phyloP scores from a whole-genome alignment of 169 alveolate genomes.

The Neospora caninum region DNA sequence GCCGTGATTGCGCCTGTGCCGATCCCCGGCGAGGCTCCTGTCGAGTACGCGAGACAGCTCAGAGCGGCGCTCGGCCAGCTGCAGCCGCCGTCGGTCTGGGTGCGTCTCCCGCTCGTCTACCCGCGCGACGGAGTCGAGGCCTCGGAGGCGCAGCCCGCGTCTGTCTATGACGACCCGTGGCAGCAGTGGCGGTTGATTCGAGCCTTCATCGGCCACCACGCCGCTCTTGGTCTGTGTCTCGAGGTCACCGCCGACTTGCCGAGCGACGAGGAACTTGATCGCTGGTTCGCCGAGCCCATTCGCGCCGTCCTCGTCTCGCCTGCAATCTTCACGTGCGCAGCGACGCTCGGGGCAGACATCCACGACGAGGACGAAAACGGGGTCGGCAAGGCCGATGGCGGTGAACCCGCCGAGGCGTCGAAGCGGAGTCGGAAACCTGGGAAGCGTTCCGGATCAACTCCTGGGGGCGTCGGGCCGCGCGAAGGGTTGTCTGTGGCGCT shows the following conservation, averaged over 20 bases:
- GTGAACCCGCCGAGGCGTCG: neutral
- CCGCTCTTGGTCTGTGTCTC: conserved; percentile 39
- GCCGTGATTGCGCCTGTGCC: conserved; percentile 29
- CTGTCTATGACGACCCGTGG: conserved; percentile 30
- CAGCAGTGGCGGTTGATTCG: conserved; percentile 5
- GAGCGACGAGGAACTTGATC: conserved; percentile 45
- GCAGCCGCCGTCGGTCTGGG: conserved; percentile 61
- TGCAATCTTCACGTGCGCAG: conserved; percentile 35
- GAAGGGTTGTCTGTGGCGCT: neutral
- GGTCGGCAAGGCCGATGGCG: neutral
- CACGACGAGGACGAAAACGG: neutral
- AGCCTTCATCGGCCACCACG: conserved; percentile 27
- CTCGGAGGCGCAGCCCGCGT: neutral
- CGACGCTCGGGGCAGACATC: neutral
- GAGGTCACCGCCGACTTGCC: conserved; percentile 59
- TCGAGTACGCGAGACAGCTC: conserved; percentile 16
- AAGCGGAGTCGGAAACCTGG: neutral
- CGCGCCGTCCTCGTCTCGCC: conserved; percentile 54
- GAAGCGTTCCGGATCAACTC: neutral
- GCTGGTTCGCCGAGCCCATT: conserved; percentile 71
- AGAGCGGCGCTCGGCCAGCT: conserved; percentile 35
- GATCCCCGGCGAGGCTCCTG: neutral
- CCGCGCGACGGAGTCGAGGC: neutral
- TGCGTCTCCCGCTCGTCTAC: conserved; percentile 49
- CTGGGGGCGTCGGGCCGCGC: too few relatives aligned